Conservation (phyloP, 331 rosid species). For the Dryas integrifolia region DNA sequence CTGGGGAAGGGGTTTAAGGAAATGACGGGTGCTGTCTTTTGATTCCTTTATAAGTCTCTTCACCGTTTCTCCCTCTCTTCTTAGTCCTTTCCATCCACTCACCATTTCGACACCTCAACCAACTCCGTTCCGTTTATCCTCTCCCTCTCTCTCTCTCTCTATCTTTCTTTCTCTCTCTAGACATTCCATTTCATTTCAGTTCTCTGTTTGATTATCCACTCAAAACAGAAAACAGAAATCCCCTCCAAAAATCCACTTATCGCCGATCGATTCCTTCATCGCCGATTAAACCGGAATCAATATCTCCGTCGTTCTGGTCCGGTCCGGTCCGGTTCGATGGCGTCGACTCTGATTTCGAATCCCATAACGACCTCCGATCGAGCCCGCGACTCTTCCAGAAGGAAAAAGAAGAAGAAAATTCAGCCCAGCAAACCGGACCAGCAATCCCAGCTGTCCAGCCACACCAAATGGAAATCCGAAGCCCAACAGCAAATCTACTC, state of each 20-base stretch:
- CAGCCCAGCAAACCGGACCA: constrained; percentile 41
- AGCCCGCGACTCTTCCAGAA: constrained; percentile 45
- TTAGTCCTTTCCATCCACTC: not conserved
- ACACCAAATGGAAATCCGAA: constrained; percentile 63
- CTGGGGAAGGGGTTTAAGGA: not conserved
- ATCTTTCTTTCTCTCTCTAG: not conserved
- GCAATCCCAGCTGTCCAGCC: constrained; percentile 27
- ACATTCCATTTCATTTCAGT: not conserved
- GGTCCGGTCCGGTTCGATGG: constrained; percentile 29
- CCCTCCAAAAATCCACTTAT: not conserved
- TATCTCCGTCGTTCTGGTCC: not conserved
- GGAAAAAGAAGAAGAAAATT: constrained; percentile 66
- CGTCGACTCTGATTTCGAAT: constrained; percentile 56
- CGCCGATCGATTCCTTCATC: not conserved
- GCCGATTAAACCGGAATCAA: not conserved
- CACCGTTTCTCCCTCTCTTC: constrained; percentile 32
- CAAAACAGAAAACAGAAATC: not conserved
- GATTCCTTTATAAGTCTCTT: constrained; percentile 49
- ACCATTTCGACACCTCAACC: constrained; percentile 16
- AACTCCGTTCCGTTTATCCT: constrained; percentile 40
- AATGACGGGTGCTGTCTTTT: constrained; percentile 24
- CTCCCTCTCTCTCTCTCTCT: constrained; percentile 1
- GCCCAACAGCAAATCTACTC: constrained; percentile 72
- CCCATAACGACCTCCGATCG: constrained; percentile 44
- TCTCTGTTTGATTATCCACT: not conserved